Base-by-base conservation (phyloP, 2,329 filamentous ascomycete genomes). In the Colletotrichum plurivorum region DNA sequence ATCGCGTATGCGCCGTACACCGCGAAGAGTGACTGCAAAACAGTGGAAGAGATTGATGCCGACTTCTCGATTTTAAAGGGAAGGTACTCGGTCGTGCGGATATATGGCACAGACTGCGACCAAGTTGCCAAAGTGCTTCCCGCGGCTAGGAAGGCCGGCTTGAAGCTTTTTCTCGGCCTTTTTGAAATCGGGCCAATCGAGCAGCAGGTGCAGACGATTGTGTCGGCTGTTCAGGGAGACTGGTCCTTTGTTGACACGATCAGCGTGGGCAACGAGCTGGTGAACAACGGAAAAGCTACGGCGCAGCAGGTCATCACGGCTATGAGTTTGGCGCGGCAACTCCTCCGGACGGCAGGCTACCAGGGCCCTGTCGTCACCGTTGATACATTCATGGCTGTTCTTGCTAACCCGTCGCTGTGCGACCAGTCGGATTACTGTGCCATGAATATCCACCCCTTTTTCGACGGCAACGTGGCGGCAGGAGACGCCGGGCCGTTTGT, bases 371-470 rank as follows among this genome's bases (percentile, higher is more conserved):
- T 97, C 36, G 93, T 95, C 45, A 90, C 92, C 0, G 93, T 95
- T 54, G 94, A 97, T 77, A 95, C 93, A 1, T 93, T 93, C 75
- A 85, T 88, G 22, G 90, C 91, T 5, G 85, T 90, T n/a, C 82
- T 90, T 55, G 80, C 83, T 58, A 87, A 95, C 73, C 91, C 91
- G 0, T 82, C 87, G 59, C 85, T 97, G 55, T 97, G 94, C 81
- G 79, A 89, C 27, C 85, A 84, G 53, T 93, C 92, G 1, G 94
- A 97, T 76, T 93, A 93, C 81, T 94, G 91, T 75, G 92, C 93
- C 16, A 88, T 92, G 77, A 97, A 97, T 80, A 89, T 90, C 73
- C 94, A 97, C 79, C 88, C 94, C 13, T 97, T 94, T 86, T 97
- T 96, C 79, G 92, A 97, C 74, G 80, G 84, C 4, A 88, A 87